A percentile compares a stretch with the other conserved stretches of the same genome.
These are phyloP conservation scores for Macrophomina tecta DNA, from an alignment of 2,329 filamentous ascomycete genomes.

Conservation along the genomic window DNA sequence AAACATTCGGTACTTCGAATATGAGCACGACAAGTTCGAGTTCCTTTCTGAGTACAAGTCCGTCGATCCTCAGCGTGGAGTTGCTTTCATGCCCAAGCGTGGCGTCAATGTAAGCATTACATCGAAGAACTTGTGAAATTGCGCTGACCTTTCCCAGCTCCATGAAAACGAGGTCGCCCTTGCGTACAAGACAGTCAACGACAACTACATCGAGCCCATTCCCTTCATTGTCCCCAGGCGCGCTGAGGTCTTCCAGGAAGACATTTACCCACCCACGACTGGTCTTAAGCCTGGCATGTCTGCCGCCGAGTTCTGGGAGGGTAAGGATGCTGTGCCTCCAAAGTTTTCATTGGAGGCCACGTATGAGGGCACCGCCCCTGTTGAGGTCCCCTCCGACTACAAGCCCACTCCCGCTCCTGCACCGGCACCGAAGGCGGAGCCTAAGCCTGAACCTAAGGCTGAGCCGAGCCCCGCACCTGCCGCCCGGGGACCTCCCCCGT, in stretches of 20 bases:
- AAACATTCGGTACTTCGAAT: conserved; percentile 99
- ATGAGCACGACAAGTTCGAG: conserved; percentile 98
- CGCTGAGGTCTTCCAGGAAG: conserved; percentile 93
- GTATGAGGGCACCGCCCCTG: conserved; percentile 81
- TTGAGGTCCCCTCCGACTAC: conserved; percentile 75
- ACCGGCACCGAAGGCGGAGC: conserved; percentile 59
- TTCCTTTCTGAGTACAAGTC: conserved; percentile 97
- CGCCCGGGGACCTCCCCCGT: conserved; percentile 64
- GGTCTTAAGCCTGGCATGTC: conserved; percentile 82
- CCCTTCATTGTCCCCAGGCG: conserved; percentile 96
- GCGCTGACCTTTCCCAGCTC: conserved; percentile 57
- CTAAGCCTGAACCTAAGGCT: conserved; percentile 56
- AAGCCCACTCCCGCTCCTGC: conserved; percentile 56
- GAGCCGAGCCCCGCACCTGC: conserved; percentile 52
- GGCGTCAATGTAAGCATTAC: conserved; percentile 77
- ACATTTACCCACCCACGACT: conserved; percentile 89
- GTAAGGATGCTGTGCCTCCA: conserved; percentile 81
- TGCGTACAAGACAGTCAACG: conserved; percentile 96
- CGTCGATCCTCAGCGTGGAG: conserved; percentile 88
- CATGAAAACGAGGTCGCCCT: conserved; percentile 97
- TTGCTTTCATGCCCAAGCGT: conserved; percentile 93
- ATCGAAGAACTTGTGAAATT: neutral
- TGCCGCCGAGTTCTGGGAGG: conserved; percentile 81
- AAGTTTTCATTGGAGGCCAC: conserved; percentile 94
- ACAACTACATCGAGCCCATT: conserved; percentile 91